These are phyloP conservation scores for Sugiyamaella smithiae DNA, from an alignment of 805 yeast species.

Conservation along the genomic window DNA sequence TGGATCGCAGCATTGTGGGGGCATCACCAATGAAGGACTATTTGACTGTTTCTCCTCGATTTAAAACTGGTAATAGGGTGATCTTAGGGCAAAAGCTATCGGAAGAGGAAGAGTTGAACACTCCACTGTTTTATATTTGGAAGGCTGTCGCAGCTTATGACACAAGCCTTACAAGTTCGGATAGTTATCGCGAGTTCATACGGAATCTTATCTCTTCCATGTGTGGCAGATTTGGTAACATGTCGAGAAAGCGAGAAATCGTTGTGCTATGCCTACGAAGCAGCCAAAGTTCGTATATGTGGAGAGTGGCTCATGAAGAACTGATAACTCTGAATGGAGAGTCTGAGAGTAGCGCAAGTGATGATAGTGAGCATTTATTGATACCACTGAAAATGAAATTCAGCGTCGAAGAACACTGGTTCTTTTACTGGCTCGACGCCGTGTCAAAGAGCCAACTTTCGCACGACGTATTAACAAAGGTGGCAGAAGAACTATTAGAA, in stretches of 20 bases:
- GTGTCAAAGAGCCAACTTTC: no score
- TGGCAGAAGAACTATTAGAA: no score
- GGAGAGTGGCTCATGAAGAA: background rate
- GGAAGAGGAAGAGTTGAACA: background rate
- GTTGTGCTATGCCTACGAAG: background rate
- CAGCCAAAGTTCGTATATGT: background rate
- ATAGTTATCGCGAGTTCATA: background rate
- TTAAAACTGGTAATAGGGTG: background rate
- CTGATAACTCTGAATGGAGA: no score
- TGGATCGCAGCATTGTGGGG: conserved; percentile 9
- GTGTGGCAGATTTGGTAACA: background rate
- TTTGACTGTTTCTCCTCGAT: conserved; percentile 3
- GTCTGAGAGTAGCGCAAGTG: no score
- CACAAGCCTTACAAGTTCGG: background rate
- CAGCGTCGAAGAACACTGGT: no score
- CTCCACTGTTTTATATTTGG: conserved; percentile 2
- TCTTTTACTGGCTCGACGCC: no score
- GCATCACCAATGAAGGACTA: background rate
- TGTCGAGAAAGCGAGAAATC: background rate
- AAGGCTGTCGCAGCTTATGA: background rate
- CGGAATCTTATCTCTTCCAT: background rate
- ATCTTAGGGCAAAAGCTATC: background rate
- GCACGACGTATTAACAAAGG: no score
- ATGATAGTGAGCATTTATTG: no score
- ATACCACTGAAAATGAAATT: no score